A percentile compares a stretch with the other conserved stretches of the same genome.
phyloP scores from a whole-genome alignment of 495 filamentous ascomycete genomes.

The Xylaria intraflava region DNA sequence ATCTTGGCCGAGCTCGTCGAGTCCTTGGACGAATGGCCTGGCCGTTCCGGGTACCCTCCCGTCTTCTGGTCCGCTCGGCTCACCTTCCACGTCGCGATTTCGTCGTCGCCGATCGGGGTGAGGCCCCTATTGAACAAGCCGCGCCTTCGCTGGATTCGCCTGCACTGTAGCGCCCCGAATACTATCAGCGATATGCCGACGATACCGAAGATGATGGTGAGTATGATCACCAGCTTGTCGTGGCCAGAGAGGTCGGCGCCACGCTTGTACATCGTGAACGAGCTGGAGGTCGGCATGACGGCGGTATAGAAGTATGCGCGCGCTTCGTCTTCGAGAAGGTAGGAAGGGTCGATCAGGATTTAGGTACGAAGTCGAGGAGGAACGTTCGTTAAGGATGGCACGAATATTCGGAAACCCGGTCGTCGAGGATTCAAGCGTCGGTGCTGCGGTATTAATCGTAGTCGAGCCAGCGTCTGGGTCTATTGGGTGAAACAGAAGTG shows the following conservation, averaged over 20 bases:
- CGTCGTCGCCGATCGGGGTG: conserved; percentile 46
- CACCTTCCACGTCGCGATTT: conserved; percentile 46
- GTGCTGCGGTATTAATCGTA: too few relatives aligned
- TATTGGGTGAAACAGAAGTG: background rate
- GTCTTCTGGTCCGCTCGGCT: conserved; percentile 18
- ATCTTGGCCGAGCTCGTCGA: conserved; percentile 37
- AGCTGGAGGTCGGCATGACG: background rate
- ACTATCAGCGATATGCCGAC: conserved; percentile 31
- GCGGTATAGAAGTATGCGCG: background rate
- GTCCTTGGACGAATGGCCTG: conserved; percentile 29
- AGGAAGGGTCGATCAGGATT: background rate
- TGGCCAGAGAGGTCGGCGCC: conserved; percentile 11
- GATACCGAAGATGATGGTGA: conserved; percentile 37
- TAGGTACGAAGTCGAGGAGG: background rate
- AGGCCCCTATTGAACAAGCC: conserved; percentile 38
- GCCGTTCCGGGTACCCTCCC: conserved; percentile 16
- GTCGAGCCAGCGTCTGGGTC: conserved; percentile 3
- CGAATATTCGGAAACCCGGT: background rate
- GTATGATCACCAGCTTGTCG: conserved; percentile 32
- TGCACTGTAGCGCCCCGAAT: conserved; percentile 23
- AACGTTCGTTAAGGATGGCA: background rate
- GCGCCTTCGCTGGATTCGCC: conserved; percentile 26
- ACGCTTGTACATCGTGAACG: conserved; percentile 11
- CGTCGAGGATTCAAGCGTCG: background rate
- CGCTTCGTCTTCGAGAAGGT: background rate